Percentiles rank a stretch among this genome's conserved stretches.
Evolutionary conservation across 1,139 yeast species (phyloP).

Genomic region (Pneumocystis canis): DNA sequence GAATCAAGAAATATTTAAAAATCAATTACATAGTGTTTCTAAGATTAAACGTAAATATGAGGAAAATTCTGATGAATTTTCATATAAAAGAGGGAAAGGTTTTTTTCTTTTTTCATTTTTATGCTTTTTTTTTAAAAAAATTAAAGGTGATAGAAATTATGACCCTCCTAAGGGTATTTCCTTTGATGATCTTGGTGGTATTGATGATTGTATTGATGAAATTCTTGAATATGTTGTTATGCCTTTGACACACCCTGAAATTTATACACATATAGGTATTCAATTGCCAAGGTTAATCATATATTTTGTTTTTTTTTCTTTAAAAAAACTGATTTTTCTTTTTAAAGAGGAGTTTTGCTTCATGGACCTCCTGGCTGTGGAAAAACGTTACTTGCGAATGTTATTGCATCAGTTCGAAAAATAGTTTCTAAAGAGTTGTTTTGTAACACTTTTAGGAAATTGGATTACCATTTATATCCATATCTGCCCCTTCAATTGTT

Average conservation of each 20-base stretch:
- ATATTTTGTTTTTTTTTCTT: no score
- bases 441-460: constrained; percentile 43
- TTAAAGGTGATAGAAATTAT: constrained; percentile 32
- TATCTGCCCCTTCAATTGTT: constrained; percentile 91
- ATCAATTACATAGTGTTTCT: constrained; percentile 16
- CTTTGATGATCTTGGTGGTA: constrained; percentile 72
- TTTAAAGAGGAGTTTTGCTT: constrained; percentile 57
- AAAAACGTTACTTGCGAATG: constrained; percentile 89
- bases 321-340: background rate
- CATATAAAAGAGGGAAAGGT: background rate
- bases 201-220: constrained; percentile 68
- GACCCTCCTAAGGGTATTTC: constrained; percentile 51
- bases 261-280: constrained; percentile 72
- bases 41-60: constrained; percentile 15
- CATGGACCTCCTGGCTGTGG: constrained; percentile 99
- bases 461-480: constrained; percentile 77
- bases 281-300: constrained; percentile 53
- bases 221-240: constrained; percentile 79
- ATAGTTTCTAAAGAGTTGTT: background rate
- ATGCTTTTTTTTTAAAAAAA: constrained; percentile 17
- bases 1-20: constrained; percentile 6
- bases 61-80: background rate
- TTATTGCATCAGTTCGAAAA: constrained; percentile 42
- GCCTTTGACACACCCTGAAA: constrained; percentile 88
- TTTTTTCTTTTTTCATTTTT: background rate